Evolutionary conservation across 129 eudicot genomes (phyloP).

Genomic region (Sambucus nigra): DNA sequence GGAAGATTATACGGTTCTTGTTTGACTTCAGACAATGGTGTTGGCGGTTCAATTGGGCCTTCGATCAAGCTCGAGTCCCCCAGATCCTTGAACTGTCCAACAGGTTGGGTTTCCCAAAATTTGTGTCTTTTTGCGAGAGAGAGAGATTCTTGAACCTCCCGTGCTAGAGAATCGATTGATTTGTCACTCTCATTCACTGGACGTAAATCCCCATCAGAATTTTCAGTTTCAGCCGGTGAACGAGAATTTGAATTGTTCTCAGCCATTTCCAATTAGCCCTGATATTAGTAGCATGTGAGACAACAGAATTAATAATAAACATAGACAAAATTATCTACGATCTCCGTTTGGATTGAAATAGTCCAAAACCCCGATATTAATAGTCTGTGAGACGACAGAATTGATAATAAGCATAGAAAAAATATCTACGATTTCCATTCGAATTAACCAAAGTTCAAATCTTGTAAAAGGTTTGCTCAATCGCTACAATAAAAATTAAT

Average conservation of each 20-base stretch:
- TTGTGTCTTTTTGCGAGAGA: constrained; percentile 40
- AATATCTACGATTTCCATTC: too few species aligned
- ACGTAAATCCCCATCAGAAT: constrained; percentile 21
- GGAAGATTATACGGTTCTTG: constrained; percentile 63
- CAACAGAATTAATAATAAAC: constrained; percentile 10
- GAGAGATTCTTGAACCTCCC: constrained; percentile 44
- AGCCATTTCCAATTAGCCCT: constrained; percentile 23
- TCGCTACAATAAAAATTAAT: too few species aligned
- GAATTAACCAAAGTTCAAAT: too few species aligned
- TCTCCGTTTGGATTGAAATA: too few species aligned
- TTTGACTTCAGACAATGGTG: constrained; percentile 46
- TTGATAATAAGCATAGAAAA: too few species aligned
- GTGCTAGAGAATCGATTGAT: constrained; percentile 25
- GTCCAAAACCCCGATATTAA: constrained; percentile 1
- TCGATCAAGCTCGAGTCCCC: constrained; percentile 38
- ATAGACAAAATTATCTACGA: too few species aligned
- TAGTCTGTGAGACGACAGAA: constrained; percentile 13
- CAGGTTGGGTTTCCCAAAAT: constrained; percentile 70
- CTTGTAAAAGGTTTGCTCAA: too few species aligned
- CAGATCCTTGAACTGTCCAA: constrained; percentile 55
- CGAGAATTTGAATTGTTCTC: constrained; percentile 25
- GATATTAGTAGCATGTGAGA: constrained; percentile 6
- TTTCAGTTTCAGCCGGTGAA: constrained; percentile 18
- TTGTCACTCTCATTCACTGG: constrained; percentile 22
- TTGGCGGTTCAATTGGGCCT: constrained; percentile 51